Percentiles rank a stretch among this genome's conserved stretches.
phyloP scores from a whole-genome alignment of 371 early-diverging fungal genomes.

The Actinomortierella ambigua region DNA sequence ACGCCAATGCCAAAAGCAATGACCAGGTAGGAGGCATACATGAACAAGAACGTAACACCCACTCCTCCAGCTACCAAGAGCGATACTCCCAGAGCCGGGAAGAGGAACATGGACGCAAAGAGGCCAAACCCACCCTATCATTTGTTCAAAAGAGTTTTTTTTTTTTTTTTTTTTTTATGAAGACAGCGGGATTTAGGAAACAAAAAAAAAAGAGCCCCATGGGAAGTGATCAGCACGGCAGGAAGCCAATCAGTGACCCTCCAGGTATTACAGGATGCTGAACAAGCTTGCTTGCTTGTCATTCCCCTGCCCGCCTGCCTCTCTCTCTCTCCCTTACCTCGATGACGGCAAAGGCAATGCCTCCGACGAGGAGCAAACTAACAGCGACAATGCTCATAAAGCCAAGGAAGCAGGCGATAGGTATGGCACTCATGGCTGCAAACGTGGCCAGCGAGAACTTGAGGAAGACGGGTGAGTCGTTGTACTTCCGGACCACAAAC shows the following conservation, averaged over 20 bases:
- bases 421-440: conserved; percentile 16
- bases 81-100: conserved; percentile 29
- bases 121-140: conserved; percentile 24
- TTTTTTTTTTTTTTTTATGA: too few relatives aligned
- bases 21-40: background rate
- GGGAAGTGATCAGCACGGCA: too few relatives aligned
- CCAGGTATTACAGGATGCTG: too few relatives aligned
- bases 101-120: conserved; percentile 29
- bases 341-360: conserved; percentile 14
- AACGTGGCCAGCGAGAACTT: conserved; percentile 14
- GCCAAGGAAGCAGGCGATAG: conserved; percentile 20
- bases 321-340: too few relatives aligned
- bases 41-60: conserved; percentile 11
- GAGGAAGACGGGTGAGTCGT: conserved; percentile 8
- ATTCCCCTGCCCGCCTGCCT: too few relatives aligned
- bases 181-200: too few relatives aligned
- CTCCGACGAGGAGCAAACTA: conserved; percentile 22
- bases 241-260: too few relatives aligned
- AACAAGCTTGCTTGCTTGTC: too few relatives aligned
- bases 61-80: conserved; percentile 21
- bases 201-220: too few relatives aligned
- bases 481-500: background rate
- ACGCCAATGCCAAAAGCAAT: too few relatives aligned
- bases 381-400: conserved; percentile 23
- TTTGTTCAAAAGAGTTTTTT: too few relatives aligned